Evolutionary conservation across 352 stramenopile genomes (phyloP).

Genomic region (Halophytophthora batemanensis): DNA sequence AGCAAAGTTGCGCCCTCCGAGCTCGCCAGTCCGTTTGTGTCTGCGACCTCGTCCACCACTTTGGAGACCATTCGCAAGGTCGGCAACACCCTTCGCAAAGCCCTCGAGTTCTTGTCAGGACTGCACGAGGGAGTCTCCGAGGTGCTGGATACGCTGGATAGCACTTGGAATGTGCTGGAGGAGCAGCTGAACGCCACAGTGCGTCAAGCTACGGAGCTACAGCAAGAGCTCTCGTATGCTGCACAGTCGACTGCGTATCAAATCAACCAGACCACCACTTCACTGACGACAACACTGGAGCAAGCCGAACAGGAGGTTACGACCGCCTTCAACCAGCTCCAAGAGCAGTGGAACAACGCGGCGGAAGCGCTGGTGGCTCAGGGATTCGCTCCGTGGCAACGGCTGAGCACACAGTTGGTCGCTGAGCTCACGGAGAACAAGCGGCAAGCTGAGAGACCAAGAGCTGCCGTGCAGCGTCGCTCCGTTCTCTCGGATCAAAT

Average conservation of each 20-base stretch:
- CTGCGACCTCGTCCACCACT: conserved; percentile 13
- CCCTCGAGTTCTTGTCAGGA: conserved; percentile 22
- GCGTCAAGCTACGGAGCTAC: conserved; percentile 18
- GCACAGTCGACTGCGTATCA: conserved; percentile 22
- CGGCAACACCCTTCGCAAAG: conserved; percentile 27
- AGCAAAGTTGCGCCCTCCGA: conserved; percentile 23
- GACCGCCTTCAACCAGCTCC: conserved; percentile 23
- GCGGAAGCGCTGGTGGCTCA: conserved; percentile 15
- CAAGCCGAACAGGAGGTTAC: conserved; percentile 28
- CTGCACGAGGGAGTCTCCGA: conserved; percentile 29
- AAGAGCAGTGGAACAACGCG: conserved; percentile 18
- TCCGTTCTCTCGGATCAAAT: conserved; percentile 23
- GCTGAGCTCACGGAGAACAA: conserved; percentile 31
- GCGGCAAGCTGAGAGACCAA: conserved; percentile 16
- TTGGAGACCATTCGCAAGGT: conserved; percentile 24
- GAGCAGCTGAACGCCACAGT: conserved; percentile 27
- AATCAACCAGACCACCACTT: conserved; percentile 22
- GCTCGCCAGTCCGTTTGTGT: conserved; percentile 15
- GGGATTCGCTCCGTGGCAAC: conserved; percentile 28
- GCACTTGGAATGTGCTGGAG: conserved; percentile 24
- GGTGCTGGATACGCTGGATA: conserved; percentile 22
- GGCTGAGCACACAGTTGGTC: conserved; percentile 24
- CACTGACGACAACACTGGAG: conserved; percentile 19
- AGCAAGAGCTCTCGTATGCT: conserved; percentile 28
- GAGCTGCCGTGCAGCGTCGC: conserved; percentile 24